These are phyloP conservation scores for Phytophthora kernoviae DNA, from an alignment of 352 stramenopile genomes.

Conservation along the genomic window DNA sequence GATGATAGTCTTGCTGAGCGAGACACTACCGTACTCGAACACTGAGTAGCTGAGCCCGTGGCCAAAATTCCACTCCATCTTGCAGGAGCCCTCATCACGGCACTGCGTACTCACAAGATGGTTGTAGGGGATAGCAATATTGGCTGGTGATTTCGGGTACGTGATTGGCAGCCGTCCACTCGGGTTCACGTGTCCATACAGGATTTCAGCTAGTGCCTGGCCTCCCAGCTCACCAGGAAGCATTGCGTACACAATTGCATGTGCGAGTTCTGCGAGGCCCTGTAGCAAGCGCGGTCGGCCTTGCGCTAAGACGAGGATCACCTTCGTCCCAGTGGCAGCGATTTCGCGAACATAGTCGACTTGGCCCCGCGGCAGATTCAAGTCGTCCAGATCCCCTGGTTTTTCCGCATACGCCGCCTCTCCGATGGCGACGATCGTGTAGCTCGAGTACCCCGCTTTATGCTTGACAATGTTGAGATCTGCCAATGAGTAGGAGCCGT, in stretches of 20 bases:
- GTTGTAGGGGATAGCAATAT: conserved; percentile 75
- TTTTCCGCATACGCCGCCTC: conserved; percentile 88
- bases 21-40: conserved; percentile 57
- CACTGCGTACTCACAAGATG: conserved; percentile 58
- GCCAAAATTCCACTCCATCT: conserved; percentile 72
- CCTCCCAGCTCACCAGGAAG: conserved; percentile 83
- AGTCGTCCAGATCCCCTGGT: conserved; percentile 83
- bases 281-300: conserved; percentile 80
- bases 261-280: conserved; percentile 52
- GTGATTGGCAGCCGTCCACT: conserved; percentile 86
- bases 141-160: conserved; percentile 71
- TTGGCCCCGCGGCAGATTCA: conserved; percentile 73
- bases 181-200: conserved; percentile 81
- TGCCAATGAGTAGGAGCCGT: conserved; percentile 55
- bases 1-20: conserved; percentile 45
- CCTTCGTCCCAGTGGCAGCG: conserved; percentile 67
- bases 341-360: conserved; percentile 83
- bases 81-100: conserved; percentile 40
- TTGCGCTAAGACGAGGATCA: conserved; percentile 82
- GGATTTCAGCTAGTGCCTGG: conserved; percentile 84
- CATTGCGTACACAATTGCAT: conserved; percentile 82
- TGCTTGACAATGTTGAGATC: conserved; percentile 48
- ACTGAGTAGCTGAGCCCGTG: conserved; percentile 69
- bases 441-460: conserved; percentile 20
- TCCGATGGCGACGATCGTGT: conserved; percentile 81